Evolutionary conservation across 768 basidiomycete genomes (phyloP), one percentile per base, ranked within the genome.

Genomic region (Boletus subparvulus): DNA sequence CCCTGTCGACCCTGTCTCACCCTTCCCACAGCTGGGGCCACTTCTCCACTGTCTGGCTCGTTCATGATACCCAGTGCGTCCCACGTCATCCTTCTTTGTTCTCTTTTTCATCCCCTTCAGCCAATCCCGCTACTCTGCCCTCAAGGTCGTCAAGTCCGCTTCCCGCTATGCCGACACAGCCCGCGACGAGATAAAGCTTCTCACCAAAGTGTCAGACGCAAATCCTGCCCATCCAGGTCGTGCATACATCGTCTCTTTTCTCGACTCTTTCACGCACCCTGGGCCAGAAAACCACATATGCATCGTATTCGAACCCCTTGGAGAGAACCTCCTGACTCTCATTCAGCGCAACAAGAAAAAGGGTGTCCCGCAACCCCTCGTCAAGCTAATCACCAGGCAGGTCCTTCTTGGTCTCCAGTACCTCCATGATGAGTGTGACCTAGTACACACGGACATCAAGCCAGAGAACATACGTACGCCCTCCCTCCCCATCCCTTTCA

Each of bases 131-230:
- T 94, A 94, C 73, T 92, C 92, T 44, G 94, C 94, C 16, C 83
- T 97, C 69, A 97, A 97, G 73, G 87, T 97, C 54, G 92, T 95
- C 74, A 96, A 96, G 75, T 96, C 94, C 30, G 95, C 94, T 21
- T 85, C 86, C 24, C 87, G 94, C 61, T 98, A 98, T 75, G 92
- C 94, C 58, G 95, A 98, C 71, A 98, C 96, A 6, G 96, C 96
- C 30, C 83, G 89, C 49, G 96, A 98, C 71, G 96, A 98, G 75
- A 98, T 98, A 72, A 92, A 94, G 70, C 83, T 98, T 35, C 82
- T 94, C 40, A 83, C 86, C 60, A 86, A 86, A 61, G 88, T 95
- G 6, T 78, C 83, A 51, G 79, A 83, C 19, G 80, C 83, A 70
- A 87, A 84, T 68, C 87, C 85, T n/a, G 67, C 77, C 3, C 94